Percentiles rank a stretch among this genome's conserved stretches.
phyloP scores from a whole-genome alignment of 2,329 filamentous ascomycete species.

The Pseudogymnoascus sp. region DNA sequence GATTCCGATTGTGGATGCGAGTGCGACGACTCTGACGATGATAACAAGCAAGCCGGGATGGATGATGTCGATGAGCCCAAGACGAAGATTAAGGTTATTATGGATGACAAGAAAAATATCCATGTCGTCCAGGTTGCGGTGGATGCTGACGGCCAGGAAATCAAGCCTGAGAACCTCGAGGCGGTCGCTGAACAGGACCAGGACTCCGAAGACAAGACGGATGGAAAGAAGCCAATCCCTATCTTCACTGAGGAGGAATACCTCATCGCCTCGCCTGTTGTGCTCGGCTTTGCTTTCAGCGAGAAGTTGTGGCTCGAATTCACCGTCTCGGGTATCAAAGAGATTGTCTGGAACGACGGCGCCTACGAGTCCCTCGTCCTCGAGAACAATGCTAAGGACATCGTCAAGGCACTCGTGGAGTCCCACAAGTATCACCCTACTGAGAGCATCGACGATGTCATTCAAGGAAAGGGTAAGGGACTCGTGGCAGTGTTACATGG shows the following conservation, averaged over 20 bases:
- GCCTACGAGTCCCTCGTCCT: slow-evolving; percentile 79
- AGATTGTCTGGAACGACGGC: slow-evolving; percentile 76
- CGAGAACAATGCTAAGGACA: slow-evolving; percentile 48
- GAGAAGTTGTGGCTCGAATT: slow-evolving; percentile 92
- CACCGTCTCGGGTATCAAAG: slow-evolving; percentile 65
- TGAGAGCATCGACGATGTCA: slow-evolving; percentile 74
- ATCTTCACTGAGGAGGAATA: slow-evolving; percentile 76
- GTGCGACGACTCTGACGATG: slow-evolving; percentile 34
- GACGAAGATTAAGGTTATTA: slow-evolving; percentile 28
- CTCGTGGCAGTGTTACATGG: slow-evolving; percentile 76
- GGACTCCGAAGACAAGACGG: slow-evolving; percentile 21
- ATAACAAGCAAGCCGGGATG: slow-evolving; percentile 24
- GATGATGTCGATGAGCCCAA: slow-evolving; percentile 24
- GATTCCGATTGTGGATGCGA: slow-evolving; percentile 34
- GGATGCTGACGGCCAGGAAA: slow-evolving; percentile 45
- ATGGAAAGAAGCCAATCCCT: slow-evolving; percentile 29
- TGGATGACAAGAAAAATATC: slow-evolving; percentile 41
- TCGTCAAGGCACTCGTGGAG: slow-evolving; percentile 74
- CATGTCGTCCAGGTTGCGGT: slow-evolving; percentile 46
- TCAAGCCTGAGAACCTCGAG: slow-evolving; percentile 39
- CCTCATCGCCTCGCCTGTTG: slow-evolving; percentile 72
- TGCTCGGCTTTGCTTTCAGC: slow-evolving; percentile 77
- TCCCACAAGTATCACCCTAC: slow-evolving; percentile 76
- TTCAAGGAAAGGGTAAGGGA: slow-evolving; percentile 77
- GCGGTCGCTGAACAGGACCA: slow-evolving; percentile 17